A percentile compares a stretch with the other conserved stretches of the same genome.
Conservation (phyloP, 108 stramenopile genomes). For the Chaetoceros tenuissimus region DNA sequence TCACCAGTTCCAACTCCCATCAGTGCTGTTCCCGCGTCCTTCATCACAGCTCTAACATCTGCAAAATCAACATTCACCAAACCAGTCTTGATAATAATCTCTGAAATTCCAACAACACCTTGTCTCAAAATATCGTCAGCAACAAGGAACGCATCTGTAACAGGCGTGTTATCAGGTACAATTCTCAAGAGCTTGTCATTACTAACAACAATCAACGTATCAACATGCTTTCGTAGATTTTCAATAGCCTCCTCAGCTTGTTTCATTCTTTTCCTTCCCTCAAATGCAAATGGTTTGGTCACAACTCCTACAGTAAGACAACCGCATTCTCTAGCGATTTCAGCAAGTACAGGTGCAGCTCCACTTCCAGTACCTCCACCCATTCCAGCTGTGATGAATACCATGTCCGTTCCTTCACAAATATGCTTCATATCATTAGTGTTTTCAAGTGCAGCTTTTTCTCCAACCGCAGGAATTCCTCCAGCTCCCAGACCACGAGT, state of each 20-base stretch:
- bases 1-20: conserved; percentile 70
- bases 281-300: conserved; percentile 77
- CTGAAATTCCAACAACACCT: conserved; percentile 76
- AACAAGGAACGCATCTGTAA: conserved; percentile 71
- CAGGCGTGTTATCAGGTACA: conserved; percentile 65
- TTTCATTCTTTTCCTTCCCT: conserved; percentile 49
- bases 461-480: conserved; percentile 41
- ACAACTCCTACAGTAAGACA: conserved; percentile 77
- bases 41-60: conserved; percentile 67
- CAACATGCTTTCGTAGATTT: conserved; percentile 41
- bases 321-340: conserved; percentile 37
- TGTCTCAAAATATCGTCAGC: conserved; percentile 75
- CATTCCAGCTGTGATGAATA: conserved; percentile 81
- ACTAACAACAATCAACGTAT: conserved; percentile 73
- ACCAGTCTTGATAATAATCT: conserved; percentile 76
- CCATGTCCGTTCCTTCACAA: conserved; percentile 51
- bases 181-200: conserved; percentile 71
- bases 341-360: conserved; percentile 70
- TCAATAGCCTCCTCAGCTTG: conserved; percentile 55
- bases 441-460: conserved; percentile 30
- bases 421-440: conserved; percentile 32
- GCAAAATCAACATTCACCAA: conserved; percentile 81
- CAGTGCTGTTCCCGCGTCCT: conserved; percentile 61
- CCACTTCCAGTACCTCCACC: conserved; percentile 79
- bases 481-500: conserved; percentile 60